phyloP scores from a whole-genome alignment of 2,329 filamentous ascomycete genomes.

The Fusarium sp. region DNA sequence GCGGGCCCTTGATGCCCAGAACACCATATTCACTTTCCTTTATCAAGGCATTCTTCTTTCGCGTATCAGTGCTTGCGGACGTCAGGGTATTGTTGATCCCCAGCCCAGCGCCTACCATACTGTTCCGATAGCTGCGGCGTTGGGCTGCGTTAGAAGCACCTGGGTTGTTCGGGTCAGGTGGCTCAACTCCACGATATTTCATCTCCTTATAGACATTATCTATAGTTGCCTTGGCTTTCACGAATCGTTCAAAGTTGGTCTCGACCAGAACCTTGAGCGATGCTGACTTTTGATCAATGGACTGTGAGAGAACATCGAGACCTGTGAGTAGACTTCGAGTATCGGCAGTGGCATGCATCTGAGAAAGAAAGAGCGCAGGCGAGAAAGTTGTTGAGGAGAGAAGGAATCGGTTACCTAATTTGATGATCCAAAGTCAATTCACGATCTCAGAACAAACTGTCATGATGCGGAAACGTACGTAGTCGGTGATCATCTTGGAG shows the following conservation, averaged over 20 bases:
- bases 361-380: constrained; percentile 88
- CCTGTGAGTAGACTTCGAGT: constrained; percentile 84
- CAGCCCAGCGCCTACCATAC: constrained; percentile 52
- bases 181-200: constrained; percentile 76
- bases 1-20: constrained; percentile 84
- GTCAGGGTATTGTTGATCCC: constrained; percentile 53
- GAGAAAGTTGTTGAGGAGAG: constrained; percentile 97
- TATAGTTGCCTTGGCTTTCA: constrained; percentile 95
- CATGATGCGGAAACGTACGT: constrained; percentile 62
- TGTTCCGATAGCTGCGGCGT: constrained; percentile 71
- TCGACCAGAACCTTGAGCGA: constrained; percentile 96
- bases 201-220: constrained; percentile 99
- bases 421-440: constrained; percentile 31
- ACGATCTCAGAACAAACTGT: constrained; percentile 5
- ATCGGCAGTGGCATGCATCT: constrained; percentile 87
- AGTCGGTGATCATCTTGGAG: constrained; percentile 86
- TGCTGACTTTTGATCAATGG: constrained; percentile 97
- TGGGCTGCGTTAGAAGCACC: constrained; percentile 75
- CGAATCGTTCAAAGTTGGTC: constrained; percentile 98
- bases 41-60: constrained; percentile 87
- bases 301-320: constrained; percentile 85
- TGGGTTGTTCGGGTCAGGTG: constrained; percentile 55
- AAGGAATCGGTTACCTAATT: constrained; percentile 85
- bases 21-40: constrained; percentile 95
- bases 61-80: constrained; percentile 62